Evolutionary conservation across 371 early-diverging fungal species (phyloP).

Genomic region (Apophysomyces ossiformis): DNA sequence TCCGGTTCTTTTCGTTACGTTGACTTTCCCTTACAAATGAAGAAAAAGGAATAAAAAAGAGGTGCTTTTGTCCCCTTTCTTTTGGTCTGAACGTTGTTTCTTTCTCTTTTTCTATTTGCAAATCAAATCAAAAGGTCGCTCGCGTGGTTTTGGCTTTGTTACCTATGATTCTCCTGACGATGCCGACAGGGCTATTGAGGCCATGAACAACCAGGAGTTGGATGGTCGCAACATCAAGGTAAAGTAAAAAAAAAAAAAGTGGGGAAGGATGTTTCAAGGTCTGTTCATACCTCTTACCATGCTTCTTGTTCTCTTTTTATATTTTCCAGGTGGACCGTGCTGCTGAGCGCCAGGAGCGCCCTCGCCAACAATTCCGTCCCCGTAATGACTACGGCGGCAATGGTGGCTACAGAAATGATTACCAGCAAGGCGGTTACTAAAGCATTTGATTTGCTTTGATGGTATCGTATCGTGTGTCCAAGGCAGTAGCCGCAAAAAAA

Average conservation of each 20-base stretch:
- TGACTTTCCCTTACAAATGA: conserved; percentile 9
- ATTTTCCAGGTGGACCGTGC: conserved; percentile 11
- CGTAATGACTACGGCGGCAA: conserved; percentile 1
- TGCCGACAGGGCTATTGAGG: conserved; percentile 77
- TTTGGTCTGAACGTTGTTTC: background rate
- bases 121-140: conserved; percentile 20
- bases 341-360: conserved; percentile 8
- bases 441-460: background rate
- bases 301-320: background rate
- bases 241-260: background rate
- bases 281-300: background rate
- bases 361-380: background rate
- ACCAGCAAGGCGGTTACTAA: conserved; percentile 4
- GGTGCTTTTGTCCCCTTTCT: background rate
- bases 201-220: conserved; percentile 3
- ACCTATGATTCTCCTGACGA: conserved; percentile 77
- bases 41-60: background rate
- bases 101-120: background rate
- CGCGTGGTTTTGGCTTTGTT: conserved; percentile 80
- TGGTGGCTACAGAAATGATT: background rate
- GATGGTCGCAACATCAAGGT: conserved; percentile 5
- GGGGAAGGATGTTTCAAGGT: too few species aligned
- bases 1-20: conserved; percentile 1
- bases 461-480: conserved; percentile 1
- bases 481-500: background rate